Percentiles rank a stretch among this genome's conserved stretches.
Conservation (phyloP, 169 alveolate genomes). For the Plasmodium ovale region DNA sequence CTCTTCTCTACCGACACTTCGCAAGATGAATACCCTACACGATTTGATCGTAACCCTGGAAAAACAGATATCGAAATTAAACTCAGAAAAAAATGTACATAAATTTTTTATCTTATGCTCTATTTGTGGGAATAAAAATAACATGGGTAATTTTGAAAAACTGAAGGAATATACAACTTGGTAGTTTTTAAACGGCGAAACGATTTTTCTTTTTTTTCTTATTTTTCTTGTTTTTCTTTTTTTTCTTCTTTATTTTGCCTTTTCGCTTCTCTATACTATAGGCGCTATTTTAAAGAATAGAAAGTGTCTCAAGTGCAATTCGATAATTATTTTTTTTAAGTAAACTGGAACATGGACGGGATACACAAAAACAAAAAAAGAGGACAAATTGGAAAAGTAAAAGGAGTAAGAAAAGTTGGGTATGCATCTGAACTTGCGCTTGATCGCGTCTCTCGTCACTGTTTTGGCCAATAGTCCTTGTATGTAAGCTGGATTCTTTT, state of each 20-base stretch:
- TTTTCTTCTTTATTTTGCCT: too few species aligned
- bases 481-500: slow-evolving; percentile 84
- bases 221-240: neutral
- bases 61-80: slow-evolving; percentile 50
- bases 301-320: slow-evolving; percentile 42
- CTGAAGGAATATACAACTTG: neutral
- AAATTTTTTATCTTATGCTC: slow-evolving; percentile 60
- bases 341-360: neutral
- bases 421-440: too few species aligned
- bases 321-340: slow-evolving; percentile 47
- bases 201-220: neutral
- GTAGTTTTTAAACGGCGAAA: neutral
- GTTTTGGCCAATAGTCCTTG: slow-evolving; percentile 88
- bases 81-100: slow-evolving; percentile 42
- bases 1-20: too few species aligned
- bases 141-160: slow-evolving; percentile 41
- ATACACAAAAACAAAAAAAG: slow-evolving; percentile 13
- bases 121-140: slow-evolving; percentile 54
- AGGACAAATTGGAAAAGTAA: neutral
- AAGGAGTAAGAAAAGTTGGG: neutral
- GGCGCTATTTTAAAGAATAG: slow-evolving; percentile 52
- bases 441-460: too few species aligned
- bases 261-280: too few species aligned
- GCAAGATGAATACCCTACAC: slow-evolving; percentile 64
- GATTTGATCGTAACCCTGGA: slow-evolving; percentile 67